Percentiles rank a stretch among this genome's conserved stretches.
Conservation (phyloP, 176 grass and related monocot species). For the Metroxylon sagu region DNA sequence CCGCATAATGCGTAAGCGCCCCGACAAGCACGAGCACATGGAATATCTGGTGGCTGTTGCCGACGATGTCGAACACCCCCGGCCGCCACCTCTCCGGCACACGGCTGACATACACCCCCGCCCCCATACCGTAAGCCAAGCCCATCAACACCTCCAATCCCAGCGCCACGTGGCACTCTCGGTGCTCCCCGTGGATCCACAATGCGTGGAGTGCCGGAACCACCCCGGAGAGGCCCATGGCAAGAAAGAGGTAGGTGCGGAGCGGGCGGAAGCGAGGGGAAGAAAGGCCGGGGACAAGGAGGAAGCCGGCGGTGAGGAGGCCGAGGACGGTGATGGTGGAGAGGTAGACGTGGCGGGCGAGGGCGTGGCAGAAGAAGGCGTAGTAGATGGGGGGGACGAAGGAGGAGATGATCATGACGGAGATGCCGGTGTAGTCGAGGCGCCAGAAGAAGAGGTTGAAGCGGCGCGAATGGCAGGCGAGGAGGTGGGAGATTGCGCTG, state of each 20-base stretch:
- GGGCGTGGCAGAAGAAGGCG: conserved; percentile 2
- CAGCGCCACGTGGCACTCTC: conserved; percentile 45
- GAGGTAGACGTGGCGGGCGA: conserved; percentile 3
- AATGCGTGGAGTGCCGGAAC: conserved; percentile 67
- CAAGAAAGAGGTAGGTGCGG: conserved; percentile 67
- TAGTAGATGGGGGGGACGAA: conserved; percentile 20
- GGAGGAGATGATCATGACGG: conserved; percentile 19
- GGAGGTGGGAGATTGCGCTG: conserved; percentile 13
- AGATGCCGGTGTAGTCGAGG: conserved; percentile 18
- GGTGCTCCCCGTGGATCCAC: conserved; percentile 70
- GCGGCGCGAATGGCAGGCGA: conserved; percentile 17
- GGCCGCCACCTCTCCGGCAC: conserved; percentile 82
- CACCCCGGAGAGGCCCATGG: conserved; percentile 78
- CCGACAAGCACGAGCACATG: conserved; percentile 80
- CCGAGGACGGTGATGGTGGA: conserved; percentile 12
- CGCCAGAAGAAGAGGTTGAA: conserved; percentile 17
- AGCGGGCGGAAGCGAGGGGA: conserved; percentile 45
- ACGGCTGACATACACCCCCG: conserved; percentile 55
- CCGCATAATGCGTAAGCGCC: conserved; percentile 73
- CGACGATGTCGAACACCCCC: conserved; percentile 62
- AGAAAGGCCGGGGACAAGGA: conserved; percentile 8
- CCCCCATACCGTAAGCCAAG: conserved; percentile 43
- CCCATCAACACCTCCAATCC: conserved; percentile 84
- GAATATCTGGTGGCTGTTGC: conserved; percentile 93
- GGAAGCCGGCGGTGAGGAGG: background rate